Percentiles rank a stretch among this genome's conserved stretches.
These are phyloP conservation scores for Pyrenophora teres DNA, from an alignment of 2,329 filamentous ascomycete genomes.

Conservation along the genomic window DNA sequence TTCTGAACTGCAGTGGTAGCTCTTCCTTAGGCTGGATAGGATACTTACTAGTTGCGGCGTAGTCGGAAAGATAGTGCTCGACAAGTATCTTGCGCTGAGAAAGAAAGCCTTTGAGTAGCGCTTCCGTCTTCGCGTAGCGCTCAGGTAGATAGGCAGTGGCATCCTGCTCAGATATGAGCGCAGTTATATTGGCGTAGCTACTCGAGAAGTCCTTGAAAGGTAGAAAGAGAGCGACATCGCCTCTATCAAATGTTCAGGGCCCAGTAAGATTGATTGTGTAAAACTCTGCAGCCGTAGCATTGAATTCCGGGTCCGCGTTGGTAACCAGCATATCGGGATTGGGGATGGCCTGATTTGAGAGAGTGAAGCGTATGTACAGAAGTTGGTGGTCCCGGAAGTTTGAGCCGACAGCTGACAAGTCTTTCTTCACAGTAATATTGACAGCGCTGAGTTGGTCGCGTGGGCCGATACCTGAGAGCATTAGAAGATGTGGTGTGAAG, in stretches of 20 bases:
- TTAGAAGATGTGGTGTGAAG: constrained; percentile 65
- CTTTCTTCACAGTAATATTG: constrained; percentile 11
- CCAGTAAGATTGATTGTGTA: constrained; percentile 35
- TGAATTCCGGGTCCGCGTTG: constrained; percentile 28
- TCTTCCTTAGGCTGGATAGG: constrained; percentile 18
- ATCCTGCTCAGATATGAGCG: constrained; percentile 13
- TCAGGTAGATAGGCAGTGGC: constrained; percentile 14
- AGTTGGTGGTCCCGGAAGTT: constrained; percentile 30
- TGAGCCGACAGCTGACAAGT: constrained; percentile 22
- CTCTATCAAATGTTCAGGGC: constrained; percentile 17
- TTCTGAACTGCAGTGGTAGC: constrained; percentile 16
- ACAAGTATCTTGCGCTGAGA: constrained; percentile 17
- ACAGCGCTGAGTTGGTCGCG: constrained; percentile 8
- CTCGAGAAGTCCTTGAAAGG: constrained; percentile 12
- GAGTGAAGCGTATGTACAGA: constrained; percentile 8
- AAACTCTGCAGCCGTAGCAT: constrained; percentile 22
- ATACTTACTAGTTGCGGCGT: constrained; percentile 34
- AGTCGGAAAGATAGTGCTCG: constrained; percentile 6
- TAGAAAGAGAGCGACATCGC: constrained; percentile 12
- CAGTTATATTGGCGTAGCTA: constrained; percentile 10
- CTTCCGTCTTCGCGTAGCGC: constrained; percentile 8
- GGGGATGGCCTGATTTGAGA: constrained; percentile 7
- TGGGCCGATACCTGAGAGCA: constrained; percentile 63
- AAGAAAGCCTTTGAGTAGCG: constrained; percentile 13
- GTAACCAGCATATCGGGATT: constrained; percentile 12